These are phyloP conservation scores for Brettanomyces anomalus DNA, from an alignment of 805 yeast species.

Conservation along the genomic window DNA sequence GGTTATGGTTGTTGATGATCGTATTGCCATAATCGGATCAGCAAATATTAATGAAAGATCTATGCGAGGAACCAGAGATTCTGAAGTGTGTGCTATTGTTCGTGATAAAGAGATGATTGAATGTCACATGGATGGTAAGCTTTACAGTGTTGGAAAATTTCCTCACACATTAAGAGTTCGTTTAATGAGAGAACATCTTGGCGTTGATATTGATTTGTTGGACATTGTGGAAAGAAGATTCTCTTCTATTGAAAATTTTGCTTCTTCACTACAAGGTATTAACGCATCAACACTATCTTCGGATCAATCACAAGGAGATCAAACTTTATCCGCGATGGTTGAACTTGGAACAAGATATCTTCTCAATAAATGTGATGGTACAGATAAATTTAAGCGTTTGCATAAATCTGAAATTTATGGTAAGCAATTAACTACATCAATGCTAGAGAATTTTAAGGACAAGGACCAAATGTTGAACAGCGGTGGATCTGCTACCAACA, in stretches of 20 bases:
- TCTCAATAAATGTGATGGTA: slow-evolving; percentile 30
- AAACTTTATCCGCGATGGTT: slow-evolving; percentile 53
- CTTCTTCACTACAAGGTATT: slow-evolving; percentile 32
- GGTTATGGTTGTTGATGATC: slow-evolving; percentile 83
- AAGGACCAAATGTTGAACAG: slow-evolving; percentile 15
- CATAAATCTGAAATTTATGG: slow-evolving; percentile 8
- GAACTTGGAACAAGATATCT: slow-evolving; percentile 69
- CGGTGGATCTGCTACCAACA: slow-evolving; percentile 20
- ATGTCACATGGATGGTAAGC: slow-evolving; percentile 70
- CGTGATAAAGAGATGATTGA: slow-evolving; percentile 73
- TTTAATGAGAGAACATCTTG: slow-evolving; percentile 94
- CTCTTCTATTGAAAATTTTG: slow-evolving; percentile 36
- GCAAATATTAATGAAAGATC: slow-evolving; percentile 97
- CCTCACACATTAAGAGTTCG: slow-evolving; percentile 85
- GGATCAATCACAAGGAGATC: slow-evolving; percentile 17
- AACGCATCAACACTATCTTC: slow-evolving; percentile 32
- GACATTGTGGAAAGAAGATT: slow-evolving; percentile 77
- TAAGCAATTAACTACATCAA: slow-evolving; percentile 11
- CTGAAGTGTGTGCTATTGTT: slow-evolving; percentile 85
- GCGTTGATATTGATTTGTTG: slow-evolving; percentile 80
- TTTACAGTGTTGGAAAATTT: slow-evolving; percentile 75
- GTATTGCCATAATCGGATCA: slow-evolving; percentile 90
- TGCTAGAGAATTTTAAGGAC: slow-evolving; percentile 15
- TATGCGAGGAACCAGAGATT: slow-evolving; percentile 88
- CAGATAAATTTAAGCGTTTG: slow-evolving; percentile 19